Conservation (phyloP, 805 yeast genomes). For the Blastobotrys robertii region DNA sequence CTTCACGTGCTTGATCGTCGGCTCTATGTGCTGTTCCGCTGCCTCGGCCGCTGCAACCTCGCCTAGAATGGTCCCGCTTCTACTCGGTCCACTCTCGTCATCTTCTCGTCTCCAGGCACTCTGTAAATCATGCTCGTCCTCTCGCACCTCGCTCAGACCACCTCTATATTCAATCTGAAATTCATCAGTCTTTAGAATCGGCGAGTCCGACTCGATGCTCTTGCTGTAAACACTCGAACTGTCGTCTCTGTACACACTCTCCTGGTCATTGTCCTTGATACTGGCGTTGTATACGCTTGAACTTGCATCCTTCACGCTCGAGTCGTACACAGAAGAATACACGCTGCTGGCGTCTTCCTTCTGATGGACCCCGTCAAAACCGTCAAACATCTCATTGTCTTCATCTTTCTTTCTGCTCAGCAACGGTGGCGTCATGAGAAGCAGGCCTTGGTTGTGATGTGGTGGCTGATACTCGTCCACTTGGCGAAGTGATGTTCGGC, state of each 20-base stretch:
- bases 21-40: too few species aligned
- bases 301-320: neutral
- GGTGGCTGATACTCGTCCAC: neutral
- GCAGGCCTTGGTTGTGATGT: constrained; percentile 1
- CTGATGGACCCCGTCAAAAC: constrained; percentile 17
- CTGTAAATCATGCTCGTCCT: too few species aligned
- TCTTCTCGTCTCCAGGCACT: too few species aligned
- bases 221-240: neutral
- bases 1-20: too few species aligned
- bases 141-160: too few species aligned
- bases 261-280: neutral
- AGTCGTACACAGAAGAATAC: neutral
- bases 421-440: constrained; percentile 12
- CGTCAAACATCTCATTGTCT: constrained; percentile 10
- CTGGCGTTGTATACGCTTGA: neutral
- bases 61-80: too few species aligned
- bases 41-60: too few species aligned
- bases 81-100: too few species aligned
- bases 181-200: neutral
- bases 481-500: too few species aligned
- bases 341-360: constrained; percentile 1
- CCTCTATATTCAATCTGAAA: neutral
- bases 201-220: neutral
- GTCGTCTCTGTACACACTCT: neutral
- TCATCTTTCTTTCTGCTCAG: constrained; percentile 5